A percentile compares a stretch with the other conserved stretches of the same genome.
Conservation (phyloP, 208 protist species). For the Trypanosoma platydactyli region DNA sequence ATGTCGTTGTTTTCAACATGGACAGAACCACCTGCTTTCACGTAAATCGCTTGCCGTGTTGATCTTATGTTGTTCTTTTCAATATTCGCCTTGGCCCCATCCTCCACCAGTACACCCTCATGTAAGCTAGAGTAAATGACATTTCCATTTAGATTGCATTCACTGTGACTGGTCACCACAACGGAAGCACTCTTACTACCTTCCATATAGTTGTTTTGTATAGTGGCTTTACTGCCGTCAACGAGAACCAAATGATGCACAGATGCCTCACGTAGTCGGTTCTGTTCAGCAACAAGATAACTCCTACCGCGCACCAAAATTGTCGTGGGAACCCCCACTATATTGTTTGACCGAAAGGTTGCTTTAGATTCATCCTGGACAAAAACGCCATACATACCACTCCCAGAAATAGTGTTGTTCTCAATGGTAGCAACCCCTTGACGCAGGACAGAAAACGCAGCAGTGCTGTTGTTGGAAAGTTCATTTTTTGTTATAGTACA, state of each 20-base stretch:
- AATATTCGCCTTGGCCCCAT: constrained; percentile 17
- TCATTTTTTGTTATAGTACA: constrained; percentile 24
- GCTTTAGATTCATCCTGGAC: constrained; percentile 21
- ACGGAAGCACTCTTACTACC: constrained; percentile 18
- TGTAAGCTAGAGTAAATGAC: constrained; percentile 17
- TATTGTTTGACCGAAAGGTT: constrained; percentile 11
- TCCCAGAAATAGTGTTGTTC: constrained; percentile 14
- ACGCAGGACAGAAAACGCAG: constrained; percentile 25
- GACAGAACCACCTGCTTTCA: constrained; percentile 24
- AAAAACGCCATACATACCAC: constrained; percentile 33
- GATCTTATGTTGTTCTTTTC: constrained; percentile 32
- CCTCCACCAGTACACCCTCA: constrained; percentile 29
- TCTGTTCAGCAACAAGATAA: constrained; percentile 25
- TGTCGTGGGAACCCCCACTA: constrained; percentile 17
- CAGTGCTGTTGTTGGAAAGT: constrained; percentile 14
- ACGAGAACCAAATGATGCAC: constrained; percentile 29
- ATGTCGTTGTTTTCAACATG: constrained; percentile 30
- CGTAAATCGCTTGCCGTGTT: constrained; percentile 29
- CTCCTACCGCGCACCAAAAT: constrained; percentile 24
- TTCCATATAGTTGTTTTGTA: constrained; percentile 31
- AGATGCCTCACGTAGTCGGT: constrained; percentile 19
- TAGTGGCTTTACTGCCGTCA: constrained; percentile 19
- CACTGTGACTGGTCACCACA: constrained; percentile 27
- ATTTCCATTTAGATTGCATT: constrained; percentile 24
- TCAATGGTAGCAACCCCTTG: constrained; percentile 17